phyloP scores from a whole-genome alignment of 78 protist species.

The Protostelium mycophagum region DNA sequence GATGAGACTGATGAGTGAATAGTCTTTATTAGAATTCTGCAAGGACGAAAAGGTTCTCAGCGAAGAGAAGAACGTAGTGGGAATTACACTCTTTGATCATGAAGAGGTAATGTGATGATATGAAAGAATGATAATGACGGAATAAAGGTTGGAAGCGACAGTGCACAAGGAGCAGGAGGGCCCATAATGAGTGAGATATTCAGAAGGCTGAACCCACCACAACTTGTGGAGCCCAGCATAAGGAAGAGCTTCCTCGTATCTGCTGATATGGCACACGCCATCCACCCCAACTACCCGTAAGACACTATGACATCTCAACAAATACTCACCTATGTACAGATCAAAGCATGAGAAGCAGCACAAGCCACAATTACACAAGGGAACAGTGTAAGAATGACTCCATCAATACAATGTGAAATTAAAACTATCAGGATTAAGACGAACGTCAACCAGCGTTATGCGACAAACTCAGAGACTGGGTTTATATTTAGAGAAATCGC shows the following conservation, averaged over 20 bases:
- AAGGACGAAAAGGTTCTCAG: not conserved
- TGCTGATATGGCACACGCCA: constrained; percentile 95
- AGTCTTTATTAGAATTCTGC: not conserved
- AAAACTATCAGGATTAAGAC: constrained; percentile 73
- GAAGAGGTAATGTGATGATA: constrained; percentile 83
- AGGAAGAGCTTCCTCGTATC: constrained; percentile 71
- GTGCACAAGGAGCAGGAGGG: constrained; percentile 58
- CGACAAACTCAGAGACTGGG: constrained; percentile 70
- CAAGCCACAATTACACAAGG: constrained; percentile 84
- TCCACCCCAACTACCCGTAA: constrained; percentile 92
- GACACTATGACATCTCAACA: not conserved
- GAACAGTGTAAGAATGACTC: too few species aligned
- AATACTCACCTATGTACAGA: not conserved
- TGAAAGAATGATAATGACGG: too few species aligned
- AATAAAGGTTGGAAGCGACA: constrained; percentile 64
- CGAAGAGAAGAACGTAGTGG: constrained; percentile 26
- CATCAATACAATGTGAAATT: too few species aligned
- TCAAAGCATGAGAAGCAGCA: constrained; percentile 85
- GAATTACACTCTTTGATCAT: constrained; percentile 83
- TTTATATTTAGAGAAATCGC: constrained; percentile 64
- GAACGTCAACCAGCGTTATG: constrained; percentile 92
- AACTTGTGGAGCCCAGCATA: constrained; percentile 14
- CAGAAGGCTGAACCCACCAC: not conserved
- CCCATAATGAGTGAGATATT: constrained; percentile 5
- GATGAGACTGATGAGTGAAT: not conserved